Evolutionary conservation across 1,139 yeast genomes (phyloP).

Genomic region (Protomyces gravidus): DNA sequence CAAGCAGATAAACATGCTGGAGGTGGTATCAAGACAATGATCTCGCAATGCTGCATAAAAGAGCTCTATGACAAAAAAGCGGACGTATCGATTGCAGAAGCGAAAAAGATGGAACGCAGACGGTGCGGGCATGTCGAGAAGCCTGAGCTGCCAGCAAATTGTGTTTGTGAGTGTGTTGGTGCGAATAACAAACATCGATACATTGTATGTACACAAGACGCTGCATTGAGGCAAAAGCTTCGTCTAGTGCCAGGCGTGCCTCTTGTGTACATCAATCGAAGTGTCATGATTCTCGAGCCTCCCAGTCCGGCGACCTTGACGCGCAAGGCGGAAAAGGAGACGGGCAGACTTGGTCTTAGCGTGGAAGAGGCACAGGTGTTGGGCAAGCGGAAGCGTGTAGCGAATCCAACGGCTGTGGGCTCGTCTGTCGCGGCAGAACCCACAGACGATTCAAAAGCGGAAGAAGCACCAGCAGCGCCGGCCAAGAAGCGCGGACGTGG

Average conservation of each 20-base stretch:
- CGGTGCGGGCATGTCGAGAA: conserved; percentile 51
- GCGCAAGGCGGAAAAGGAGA: conserved; percentile 55
- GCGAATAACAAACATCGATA: conserved; percentile 87
- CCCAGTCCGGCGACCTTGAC: conserved; percentile 65
- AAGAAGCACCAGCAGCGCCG: not conserved
- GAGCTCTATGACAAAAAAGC: conserved; percentile 58
- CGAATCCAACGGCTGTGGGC: not conserved
- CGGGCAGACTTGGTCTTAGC: conserved; percentile 50
- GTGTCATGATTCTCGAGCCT: conserved; percentile 96
- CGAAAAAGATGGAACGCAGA: conserved; percentile 78
- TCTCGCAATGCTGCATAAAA: conserved; percentile 93
- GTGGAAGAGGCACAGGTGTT: conserved; percentile 25
- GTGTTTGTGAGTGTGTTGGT: conserved; percentile 66
- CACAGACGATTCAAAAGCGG: not conserved
- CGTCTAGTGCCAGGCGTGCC: conserved; percentile 87
- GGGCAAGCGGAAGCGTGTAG: conserved; percentile 25
- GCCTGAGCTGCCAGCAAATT: conserved; percentile 64
- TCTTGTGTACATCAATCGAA: conserved; percentile 73
- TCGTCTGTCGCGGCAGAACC: not conserved
- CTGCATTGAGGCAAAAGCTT: conserved; percentile 59
- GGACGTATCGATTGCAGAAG: conserved; percentile 70
- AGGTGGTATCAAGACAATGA: conserved; percentile 83
- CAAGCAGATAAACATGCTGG: conserved; percentile 54
- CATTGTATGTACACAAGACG: conserved; percentile 78
- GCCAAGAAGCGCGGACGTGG: conserved; percentile 17